Base-by-base conservation (phyloP, 352 stramenopile genomes). In the Pythium monospermum region DNA sequence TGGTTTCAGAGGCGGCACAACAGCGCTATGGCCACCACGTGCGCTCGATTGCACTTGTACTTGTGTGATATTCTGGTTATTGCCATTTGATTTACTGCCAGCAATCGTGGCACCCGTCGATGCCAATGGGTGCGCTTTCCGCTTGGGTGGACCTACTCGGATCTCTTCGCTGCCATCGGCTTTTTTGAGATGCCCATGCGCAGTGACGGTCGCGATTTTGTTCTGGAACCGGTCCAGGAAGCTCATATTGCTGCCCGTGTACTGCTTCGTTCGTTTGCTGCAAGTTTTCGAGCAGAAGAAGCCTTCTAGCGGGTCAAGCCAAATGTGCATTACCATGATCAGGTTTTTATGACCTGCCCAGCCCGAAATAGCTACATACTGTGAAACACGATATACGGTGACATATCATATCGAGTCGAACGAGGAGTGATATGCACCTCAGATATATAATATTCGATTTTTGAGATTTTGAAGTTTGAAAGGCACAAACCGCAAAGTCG, bases 141-240 rank as follows among this genome's bases (percentile, higher is more conserved):
- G 71, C 49, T 87, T 87, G 1, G 76, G 70, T 0, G 73, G 68
- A 2, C 82, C 82, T 13, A 87, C 79, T 2, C 82, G 82, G 45
- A 92, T 87, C 57, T 88, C 82, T 42, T 92, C 79, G 48, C 75
- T 88, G 18, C 82, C 82, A 42, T 90, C 82, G 6, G 77, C 75
- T 36, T 87, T 87, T 51, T 83, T 85, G 8, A 91, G 66, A 25
- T 88, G 80, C 0, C 80, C 79, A 46, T 91, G 79, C 3, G 78
- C 79, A 3, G 77, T 91, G 55, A 93, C 82, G 1, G 79, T 91
- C 43, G 77, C 72, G 44, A 90, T 89, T 64, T 93, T 93, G 49
- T 77, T 73, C 38, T 89, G 78, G 53, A 93, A 93, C 41, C 82
- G 67, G 49, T 89, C 78, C 28, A 91, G 59, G 56, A 93, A 93